These are phyloP conservation scores for Pythium chondricola DNA, from an alignment of 352 stramenopile genomes.

Conservation along the genomic window DNA sequence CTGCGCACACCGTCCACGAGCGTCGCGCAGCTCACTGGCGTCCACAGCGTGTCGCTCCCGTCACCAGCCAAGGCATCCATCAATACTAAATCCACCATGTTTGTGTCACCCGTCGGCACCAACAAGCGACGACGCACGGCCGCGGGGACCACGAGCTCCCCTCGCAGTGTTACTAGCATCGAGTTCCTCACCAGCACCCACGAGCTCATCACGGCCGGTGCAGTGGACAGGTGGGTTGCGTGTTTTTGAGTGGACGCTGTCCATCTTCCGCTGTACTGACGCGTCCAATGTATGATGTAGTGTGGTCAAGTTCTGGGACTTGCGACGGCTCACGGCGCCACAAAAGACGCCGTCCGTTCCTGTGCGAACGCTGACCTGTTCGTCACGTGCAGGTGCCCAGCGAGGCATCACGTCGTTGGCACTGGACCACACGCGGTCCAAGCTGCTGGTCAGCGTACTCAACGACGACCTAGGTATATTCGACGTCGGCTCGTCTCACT, in stretches of 20 bases:
- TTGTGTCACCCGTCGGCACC: slow-evolving; percentile 28
- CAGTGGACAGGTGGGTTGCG: slow-evolving; percentile 32
- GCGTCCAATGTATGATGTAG: no score
- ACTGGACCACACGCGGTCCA: slow-evolving; percentile 23
- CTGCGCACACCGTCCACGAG: slow-evolving; percentile 11
- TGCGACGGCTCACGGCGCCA: slow-evolving; percentile 28
- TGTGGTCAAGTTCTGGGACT: slow-evolving; percentile 67
- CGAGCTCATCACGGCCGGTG: slow-evolving; percentile 49
- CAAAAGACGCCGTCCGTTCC: slow-evolving; percentile 17
- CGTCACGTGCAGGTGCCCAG: slow-evolving; percentile 22
- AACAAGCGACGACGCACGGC: slow-evolving; percentile 14
- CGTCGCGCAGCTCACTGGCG: slow-evolving; percentile 25
- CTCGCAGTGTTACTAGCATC: slow-evolving; percentile 65
- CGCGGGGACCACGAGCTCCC: slow-evolving; percentile 10
- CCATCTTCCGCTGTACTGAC: no score
- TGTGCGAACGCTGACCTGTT: slow-evolving; percentile 36
- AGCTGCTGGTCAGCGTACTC: slow-evolving; percentile 56
- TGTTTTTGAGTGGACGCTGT: background rate
- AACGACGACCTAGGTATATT: slow-evolving; percentile 53
- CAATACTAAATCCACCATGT: slow-evolving; percentile 11
- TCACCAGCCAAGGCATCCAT: background rate
- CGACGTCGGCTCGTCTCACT: slow-evolving; percentile 20
- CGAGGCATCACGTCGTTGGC: slow-evolving; percentile 56
- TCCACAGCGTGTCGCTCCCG: slow-evolving; percentile 27
- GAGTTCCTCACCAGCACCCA: slow-evolving; percentile 38